Evolutionary conservation across 169 alveolate genomes (phyloP), one percentile per base, ranked within the genome.

Genomic region (Cryptosporidium sp.): DNA sequence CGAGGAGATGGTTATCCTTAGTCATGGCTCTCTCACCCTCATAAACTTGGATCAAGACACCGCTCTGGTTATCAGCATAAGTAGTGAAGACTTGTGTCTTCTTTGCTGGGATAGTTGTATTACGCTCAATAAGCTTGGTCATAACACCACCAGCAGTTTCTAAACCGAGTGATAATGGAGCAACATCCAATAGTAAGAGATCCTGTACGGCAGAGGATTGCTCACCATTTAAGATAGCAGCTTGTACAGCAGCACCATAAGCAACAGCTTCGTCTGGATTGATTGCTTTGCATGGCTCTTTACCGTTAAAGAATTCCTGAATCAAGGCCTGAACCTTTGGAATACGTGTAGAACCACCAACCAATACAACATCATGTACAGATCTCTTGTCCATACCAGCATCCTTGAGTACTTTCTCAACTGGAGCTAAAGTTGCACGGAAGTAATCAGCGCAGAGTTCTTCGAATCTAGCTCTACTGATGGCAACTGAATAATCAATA

Each of bases 1-100:
- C 99, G 60, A 98, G 96, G 44, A 94, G 94, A 91, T 97, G 98
- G 93, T 97, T 97, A 93, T 98, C 99, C 95, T 98, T 97, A 26
- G 98, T 96, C 97, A 97, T 93, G 12, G 99, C 96, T 61, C 99
- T 97, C 93, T 97, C 99, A 37, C 99, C 99, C 93, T 97, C 99
- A 91, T 92, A 97, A 73, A 97, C 97, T 84, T 96, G 96, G 85
- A 97, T 97, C 69, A 97, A 93, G 48, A 97, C 99, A 16, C 97
- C 98, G 61, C 97, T 94, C 93, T 97, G 98, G 85, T 97, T 94
- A 94, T 97, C 99, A 91, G 96, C 96, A 91, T 96, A 96, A 42
- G 99, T 97, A 45, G 98, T 95, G 97, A 97, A 97, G 68, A 94
- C 93, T 93, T 97, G 98, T 0, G 98, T 94, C 93, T 97, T 97